Percentiles rank a stretch among this genome's conserved stretches.
Conservation (phyloP, 352 stramenopile species). For the Thalassiosira ordinaria region DNA sequence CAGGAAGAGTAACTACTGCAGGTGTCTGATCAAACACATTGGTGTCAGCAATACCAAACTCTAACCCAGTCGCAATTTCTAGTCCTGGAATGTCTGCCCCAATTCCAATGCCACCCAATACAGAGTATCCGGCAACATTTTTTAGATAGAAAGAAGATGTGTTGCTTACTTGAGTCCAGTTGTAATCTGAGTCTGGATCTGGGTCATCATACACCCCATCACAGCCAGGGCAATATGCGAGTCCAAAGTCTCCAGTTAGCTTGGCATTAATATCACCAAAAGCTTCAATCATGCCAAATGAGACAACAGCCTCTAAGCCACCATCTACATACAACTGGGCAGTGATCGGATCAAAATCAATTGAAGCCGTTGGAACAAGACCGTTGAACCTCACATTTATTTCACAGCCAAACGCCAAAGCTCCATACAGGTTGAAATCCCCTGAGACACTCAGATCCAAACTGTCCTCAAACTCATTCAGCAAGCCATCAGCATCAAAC, state of each 20-base stretch:
- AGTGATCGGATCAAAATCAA: constrained; percentile 48
- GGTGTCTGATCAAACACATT: constrained; percentile 44
- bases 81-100: constrained; percentile 19
- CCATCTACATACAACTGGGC: constrained; percentile 21
- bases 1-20: constrained; percentile 20
- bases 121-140: constrained; percentile 7
- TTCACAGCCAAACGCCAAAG: constrained; percentile 34
- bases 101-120: constrained; percentile 11
- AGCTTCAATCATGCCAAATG: constrained; percentile 41
- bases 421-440: constrained; percentile 19
- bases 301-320: constrained; percentile 13
- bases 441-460: constrained; percentile 24
- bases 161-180: background rate
- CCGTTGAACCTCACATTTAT: constrained; percentile 4
- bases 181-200: background rate
- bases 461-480: constrained; percentile 27
- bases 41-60: constrained; percentile 23
- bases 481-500: constrained; percentile 20
- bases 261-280: background rate
- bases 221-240: constrained; percentile 29
- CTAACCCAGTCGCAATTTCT: constrained; percentile 28
- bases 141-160: constrained; percentile 43
- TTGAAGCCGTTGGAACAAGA: background rate
- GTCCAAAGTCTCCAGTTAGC: constrained; percentile 7
- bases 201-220: background rate